Evolutionary conservation across 2,329 filamentous ascomycete species (phyloP).

Genomic region (Alternaria viburni): DNA sequence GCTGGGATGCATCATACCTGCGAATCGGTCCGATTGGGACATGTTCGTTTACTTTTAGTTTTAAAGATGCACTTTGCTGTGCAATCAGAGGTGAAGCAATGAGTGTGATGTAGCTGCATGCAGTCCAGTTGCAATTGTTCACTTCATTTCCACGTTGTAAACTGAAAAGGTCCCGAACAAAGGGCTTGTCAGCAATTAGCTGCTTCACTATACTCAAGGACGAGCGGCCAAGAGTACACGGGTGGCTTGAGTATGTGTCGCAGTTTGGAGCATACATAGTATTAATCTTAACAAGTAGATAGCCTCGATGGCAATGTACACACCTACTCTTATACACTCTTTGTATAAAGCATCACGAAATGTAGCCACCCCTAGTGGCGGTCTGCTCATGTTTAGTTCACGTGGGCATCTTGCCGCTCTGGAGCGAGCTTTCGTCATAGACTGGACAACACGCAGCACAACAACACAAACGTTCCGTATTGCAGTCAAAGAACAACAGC

Average conservation of each 20-base stretch:
- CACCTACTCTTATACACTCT: background rate
- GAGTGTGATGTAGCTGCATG: background rate
- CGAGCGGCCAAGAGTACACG: background rate
- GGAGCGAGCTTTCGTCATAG: background rate
- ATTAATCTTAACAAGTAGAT: background rate
- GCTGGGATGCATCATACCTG: background rate
- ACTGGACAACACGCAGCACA: background rate
- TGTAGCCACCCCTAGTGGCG: background rate
- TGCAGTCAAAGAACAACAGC: background rate
- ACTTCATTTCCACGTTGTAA: background rate
- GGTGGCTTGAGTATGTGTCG: background rate
- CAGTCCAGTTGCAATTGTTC: background rate
- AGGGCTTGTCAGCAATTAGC: background rate
- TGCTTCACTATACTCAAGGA: background rate
- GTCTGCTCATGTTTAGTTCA: background rate
- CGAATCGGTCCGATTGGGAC: background rate
- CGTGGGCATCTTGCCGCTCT: constrained; percentile 1
- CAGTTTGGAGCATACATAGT: background rate
- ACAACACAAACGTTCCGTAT: background rate
- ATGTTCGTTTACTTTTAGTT: background rate
- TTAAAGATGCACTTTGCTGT: background rate
- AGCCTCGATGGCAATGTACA: background rate
- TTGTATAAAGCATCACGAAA: background rate
- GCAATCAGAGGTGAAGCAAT: no score
- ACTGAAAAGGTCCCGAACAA: no score